phyloP scores from a whole-genome alignment of 768 basidiomycete species.

The Pleurotus salmoneostramineus region DNA sequence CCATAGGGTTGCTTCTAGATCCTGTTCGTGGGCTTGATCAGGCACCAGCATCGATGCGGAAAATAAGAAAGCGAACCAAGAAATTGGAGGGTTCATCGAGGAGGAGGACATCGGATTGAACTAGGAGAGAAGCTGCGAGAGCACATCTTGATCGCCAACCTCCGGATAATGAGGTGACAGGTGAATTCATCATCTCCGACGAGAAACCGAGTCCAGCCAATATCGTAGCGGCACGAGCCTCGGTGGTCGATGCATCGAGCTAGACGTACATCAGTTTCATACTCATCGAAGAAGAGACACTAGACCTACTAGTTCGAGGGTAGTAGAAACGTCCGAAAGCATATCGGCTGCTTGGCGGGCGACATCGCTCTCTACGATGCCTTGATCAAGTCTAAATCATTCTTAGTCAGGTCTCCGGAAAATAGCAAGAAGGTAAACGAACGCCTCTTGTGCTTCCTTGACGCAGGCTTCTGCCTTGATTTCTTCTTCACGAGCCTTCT shows the following conservation, averaged over 20 bases:
- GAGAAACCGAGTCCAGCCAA: constrained; percentile 60
- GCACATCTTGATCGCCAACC: constrained; percentile 63
- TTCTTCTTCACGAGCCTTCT: constrained; percentile 50
- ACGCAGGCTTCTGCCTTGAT: constrained; percentile 40
- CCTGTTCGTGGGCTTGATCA: constrained; percentile 15
- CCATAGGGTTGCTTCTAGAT: constrained; percentile 50
- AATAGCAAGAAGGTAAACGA: constrained; percentile 20
- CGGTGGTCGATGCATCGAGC: constrained; percentile 35
- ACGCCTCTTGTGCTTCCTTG: constrained; percentile 25
- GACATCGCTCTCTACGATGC: constrained; percentile 18
- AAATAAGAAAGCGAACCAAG: constrained; percentile 15
- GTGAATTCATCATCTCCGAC: constrained; percentile 29
- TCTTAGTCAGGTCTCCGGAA: constrained; percentile 9
- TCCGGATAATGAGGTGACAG: constrained; percentile 48
- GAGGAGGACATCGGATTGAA: constrained; percentile 52
- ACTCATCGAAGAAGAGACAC: neutral
- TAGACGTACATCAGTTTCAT: constrained; percentile 13
- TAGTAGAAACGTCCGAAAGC: constrained; percentile 21
- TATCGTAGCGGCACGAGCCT: constrained; percentile 46
- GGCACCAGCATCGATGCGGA: neutral
- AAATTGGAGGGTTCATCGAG: constrained; percentile 58
- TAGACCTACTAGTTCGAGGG: constrained; percentile 18
- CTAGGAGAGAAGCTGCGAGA: constrained; percentile 55
- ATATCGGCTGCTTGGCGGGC: constrained; percentile 18
- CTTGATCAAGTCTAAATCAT: constrained; percentile 17